Percentiles rank a stretch among this genome's conserved stretches.
Conservation (phyloP, 1,284 basidiomycete genomes). For the Sporisorium graminicola region DNA sequence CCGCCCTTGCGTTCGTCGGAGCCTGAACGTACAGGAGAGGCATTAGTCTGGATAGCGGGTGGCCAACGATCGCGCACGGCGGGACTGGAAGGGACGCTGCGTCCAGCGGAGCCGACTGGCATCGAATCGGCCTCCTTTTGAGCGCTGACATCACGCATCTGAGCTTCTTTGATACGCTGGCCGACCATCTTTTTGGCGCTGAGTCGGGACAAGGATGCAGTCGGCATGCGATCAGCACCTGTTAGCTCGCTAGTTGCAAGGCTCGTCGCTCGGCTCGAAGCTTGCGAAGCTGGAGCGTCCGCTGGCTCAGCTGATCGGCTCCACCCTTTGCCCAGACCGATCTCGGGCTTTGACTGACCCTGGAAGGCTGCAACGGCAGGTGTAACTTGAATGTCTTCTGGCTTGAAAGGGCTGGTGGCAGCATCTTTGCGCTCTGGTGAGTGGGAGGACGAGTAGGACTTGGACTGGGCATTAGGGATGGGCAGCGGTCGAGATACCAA, state of each 20-base stretch:
- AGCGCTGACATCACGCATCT: constrained; percentile 46
- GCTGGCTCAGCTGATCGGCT: constrained; percentile 18
- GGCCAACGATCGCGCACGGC: constrained; percentile 53
- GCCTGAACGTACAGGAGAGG: constrained; percentile 24
- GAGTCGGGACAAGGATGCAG: constrained; percentile 56
- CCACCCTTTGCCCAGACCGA: constrained; percentile 32
- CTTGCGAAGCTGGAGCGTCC: constrained; percentile 19
- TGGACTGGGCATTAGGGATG: constrained; percentile 29
- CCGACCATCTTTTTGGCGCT: constrained; percentile 61
- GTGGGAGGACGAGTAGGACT: constrained; percentile 16
- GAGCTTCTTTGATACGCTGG: constrained; percentile 61
- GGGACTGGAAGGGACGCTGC: constrained; percentile 38
- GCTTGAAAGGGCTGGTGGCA: constrained; percentile 54
- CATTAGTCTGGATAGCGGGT: constrained; percentile 23
- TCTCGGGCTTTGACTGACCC: constrained; percentile 19
- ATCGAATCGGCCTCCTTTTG: constrained; percentile 40
- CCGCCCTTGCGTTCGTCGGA: constrained; percentile 31
- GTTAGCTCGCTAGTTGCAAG: constrained; percentile 24
- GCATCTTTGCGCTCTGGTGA: constrained; percentile 44
- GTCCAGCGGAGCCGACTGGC: constrained; percentile 25
- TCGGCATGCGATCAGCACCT: constrained; percentile 48
- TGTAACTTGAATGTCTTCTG: constrained; percentile 33
- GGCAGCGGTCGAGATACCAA: constrained; percentile 26
- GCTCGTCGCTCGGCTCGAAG: constrained; percentile 22
- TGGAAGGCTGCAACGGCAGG: constrained; percentile 11